Evolutionary conservation across 192 early-diverging fungal genomes (phyloP).

Genomic region (Umbelopsis ramanniana): DNA sequence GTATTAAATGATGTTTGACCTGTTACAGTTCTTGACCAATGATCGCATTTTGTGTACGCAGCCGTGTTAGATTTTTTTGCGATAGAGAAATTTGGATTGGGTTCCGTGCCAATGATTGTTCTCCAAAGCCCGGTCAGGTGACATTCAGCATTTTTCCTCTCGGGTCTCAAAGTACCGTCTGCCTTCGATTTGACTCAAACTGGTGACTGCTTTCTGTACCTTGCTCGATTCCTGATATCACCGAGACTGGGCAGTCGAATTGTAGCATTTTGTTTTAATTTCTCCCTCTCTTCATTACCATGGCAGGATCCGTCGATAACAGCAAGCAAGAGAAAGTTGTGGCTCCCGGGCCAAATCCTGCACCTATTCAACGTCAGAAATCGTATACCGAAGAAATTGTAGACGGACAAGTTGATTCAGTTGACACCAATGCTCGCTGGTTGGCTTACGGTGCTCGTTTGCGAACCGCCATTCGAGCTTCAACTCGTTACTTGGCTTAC

Average conservation of each 20-base stretch:
- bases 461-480: conserved; percentile 45
- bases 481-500: conserved; percentile 62
- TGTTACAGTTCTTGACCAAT: too few relatives aligned
- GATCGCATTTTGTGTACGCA: too few relatives aligned
- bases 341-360: neutral
- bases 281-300: neutral
- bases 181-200: neutral
- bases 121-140: neutral
- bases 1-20: too few relatives aligned
- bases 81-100: too few relatives aligned
- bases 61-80: too few relatives aligned
- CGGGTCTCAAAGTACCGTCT: too few relatives aligned
- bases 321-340: neutral
- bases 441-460: conserved; percentile 57
- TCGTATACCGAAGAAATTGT: conserved; percentile 22
- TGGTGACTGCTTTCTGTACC: neutral
- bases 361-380: neutral
- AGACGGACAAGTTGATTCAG: conserved; percentile 46
- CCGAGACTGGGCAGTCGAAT: neutral
- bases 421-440: conserved; percentile 56
- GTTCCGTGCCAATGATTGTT: too few relatives aligned
- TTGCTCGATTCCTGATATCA: neutral
- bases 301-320: neutral
- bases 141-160: neutral
- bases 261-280: neutral